A percentile compares a stretch with the other conserved stretches of the same genome.
phyloP scores from a whole-genome alignment of 2,329 filamentous ascomycete species.

The Trichoderma simmonsii region DNA sequence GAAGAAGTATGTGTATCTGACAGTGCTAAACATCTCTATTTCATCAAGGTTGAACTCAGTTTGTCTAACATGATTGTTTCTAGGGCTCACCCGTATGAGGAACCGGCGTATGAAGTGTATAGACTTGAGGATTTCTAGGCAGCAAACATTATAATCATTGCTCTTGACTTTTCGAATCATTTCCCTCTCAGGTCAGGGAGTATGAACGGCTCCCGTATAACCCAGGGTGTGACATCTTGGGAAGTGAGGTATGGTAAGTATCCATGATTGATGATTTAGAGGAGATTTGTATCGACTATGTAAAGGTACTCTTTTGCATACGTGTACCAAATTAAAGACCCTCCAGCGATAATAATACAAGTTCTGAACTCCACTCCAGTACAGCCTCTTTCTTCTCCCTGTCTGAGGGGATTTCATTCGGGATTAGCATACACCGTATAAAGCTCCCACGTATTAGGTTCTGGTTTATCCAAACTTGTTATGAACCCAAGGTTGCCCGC shows the following conservation, averaged over 20 bases:
- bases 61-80: background rate
- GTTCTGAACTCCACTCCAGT: background rate
- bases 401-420: background rate
- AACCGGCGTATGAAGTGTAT: constrained; percentile 47
- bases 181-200: background rate
- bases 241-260: background rate
- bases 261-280: background rate
- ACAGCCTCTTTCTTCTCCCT: background rate
- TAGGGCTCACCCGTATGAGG: constrained; percentile 50
- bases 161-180: background rate
- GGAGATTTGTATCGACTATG: background rate
- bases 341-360: background rate
- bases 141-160: background rate
- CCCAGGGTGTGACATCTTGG: background rate
- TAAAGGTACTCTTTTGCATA: background rate
- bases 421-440: background rate
- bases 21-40: background rate
- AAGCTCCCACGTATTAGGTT: background rate
- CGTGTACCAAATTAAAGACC: background rate
- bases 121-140: constrained; percentile 46
- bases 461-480: background rate
- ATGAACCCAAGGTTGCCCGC: background rate
- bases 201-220: background rate
- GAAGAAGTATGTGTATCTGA: constrained; percentile 52
- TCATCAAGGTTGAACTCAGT: background rate